Evolutionary conservation across 2,329 filamentous ascomycete species (phyloP).

Genomic region (Seiridium unicorne): DNA sequence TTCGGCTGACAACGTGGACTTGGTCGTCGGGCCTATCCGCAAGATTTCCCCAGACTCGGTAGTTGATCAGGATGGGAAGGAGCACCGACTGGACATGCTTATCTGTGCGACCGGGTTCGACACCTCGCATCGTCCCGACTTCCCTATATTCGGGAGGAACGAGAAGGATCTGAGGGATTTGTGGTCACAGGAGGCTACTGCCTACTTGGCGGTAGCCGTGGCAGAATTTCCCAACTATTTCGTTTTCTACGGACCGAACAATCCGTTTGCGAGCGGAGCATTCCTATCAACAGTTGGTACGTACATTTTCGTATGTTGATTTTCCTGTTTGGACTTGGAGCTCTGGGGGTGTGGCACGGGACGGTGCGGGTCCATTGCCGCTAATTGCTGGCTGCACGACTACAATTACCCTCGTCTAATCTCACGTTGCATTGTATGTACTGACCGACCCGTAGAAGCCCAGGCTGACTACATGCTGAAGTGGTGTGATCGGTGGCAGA

Average conservation of each 20-base stretch:
- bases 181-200: conserved; percentile 49
- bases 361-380: not conserved
- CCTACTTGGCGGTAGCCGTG: conserved; percentile 51
- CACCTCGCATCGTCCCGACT: conserved; percentile 16
- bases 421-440: not conserved
- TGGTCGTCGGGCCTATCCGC: conserved; percentile 16
- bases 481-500: conserved; percentile 14
- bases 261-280: not conserved
- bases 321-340: conserved; percentile 27
- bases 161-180: conserved; percentile 45
- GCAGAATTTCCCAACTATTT: conserved; percentile 24
- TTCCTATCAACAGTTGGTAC: not conserved
- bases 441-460: conserved; percentile 1
- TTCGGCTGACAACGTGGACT: conserved; percentile 19
- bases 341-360: too few species aligned
- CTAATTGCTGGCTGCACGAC: too few species aligned
- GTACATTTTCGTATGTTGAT: conserved; percentile 18
- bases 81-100: conserved; percentile 27
- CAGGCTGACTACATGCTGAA: conserved; percentile 12
- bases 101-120: conserved; percentile 31
- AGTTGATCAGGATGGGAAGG: conserved; percentile 18
- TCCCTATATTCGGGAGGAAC: conserved; percentile 43
- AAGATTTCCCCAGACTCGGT: conserved; percentile 24
- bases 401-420: too few species aligned
- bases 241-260: not conserved